Conservation (phyloP, 441 rosid species). For the Erysimum pusillum region DNA sequence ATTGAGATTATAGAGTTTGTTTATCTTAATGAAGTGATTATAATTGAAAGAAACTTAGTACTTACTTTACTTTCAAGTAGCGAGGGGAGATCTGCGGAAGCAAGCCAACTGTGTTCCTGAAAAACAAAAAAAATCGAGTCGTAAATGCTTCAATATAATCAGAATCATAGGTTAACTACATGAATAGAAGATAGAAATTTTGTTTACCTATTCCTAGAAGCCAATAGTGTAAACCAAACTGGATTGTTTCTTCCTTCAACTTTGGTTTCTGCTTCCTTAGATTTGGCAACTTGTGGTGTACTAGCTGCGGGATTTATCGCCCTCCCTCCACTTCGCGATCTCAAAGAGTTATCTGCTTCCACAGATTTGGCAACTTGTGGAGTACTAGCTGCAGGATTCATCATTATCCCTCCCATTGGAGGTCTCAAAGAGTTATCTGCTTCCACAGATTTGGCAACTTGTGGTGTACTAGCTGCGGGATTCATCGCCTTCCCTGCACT, state of each 20-base stretch:
- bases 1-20: neutral
- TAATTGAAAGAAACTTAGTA: neutral
- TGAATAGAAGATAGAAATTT: slow-evolving; percentile 10
- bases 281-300: neutral
- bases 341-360: slow-evolving; percentile 1
- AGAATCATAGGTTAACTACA: neutral
- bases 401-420: neutral
- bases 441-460: neutral
- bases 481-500: neutral
- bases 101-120: slow-evolving; percentile 16
- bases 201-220: too few species aligned
- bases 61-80: slow-evolving; percentile 22
- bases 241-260: neutral
- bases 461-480: slow-evolving; percentile 10
- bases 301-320: neutral
- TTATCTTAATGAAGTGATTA: too few species aligned
- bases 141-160: slow-evolving; percentile 17
- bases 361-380: neutral
- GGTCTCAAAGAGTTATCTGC: slow-evolving; percentile 11
- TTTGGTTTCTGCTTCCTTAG: neutral
- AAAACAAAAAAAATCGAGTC: neutral
- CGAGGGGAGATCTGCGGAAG: neutral
- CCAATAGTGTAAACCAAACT: slow-evolving; percentile 34
- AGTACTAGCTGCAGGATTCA: neutral
- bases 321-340: neutral